phyloP scores from a whole-genome alignment of 2,329 filamentous ascomycete species.

The Fusarium sp. region DNA sequence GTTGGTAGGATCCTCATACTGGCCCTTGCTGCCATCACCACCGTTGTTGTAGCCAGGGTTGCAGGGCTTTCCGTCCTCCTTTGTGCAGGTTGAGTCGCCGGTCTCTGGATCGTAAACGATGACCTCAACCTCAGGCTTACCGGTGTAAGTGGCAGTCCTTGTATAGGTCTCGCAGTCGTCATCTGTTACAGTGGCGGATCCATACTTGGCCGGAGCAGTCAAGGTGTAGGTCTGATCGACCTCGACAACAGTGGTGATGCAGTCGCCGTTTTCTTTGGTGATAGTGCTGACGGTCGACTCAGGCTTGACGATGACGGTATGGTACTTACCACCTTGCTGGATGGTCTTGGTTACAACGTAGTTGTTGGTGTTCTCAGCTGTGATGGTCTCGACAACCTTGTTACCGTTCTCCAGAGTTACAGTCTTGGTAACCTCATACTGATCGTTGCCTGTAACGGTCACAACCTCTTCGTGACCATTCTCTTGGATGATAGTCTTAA shows the following conservation, averaged over 20 bases:
- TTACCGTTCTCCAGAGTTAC: conserved; percentile 26
- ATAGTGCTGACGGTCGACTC: conserved; percentile 33
- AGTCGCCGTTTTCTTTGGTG: conserved; percentile 35
- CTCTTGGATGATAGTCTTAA: conserved; percentile 32
- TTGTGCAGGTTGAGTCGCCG: conserved; percentile 46
- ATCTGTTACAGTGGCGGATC: conserved; percentile 42
- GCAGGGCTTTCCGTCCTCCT: conserved; percentile 47
- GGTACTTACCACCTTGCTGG: conserved; percentile 36
- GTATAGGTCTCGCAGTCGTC: conserved; percentile 30
- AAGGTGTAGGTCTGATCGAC: conserved; percentile 35
- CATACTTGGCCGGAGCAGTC: conserved; percentile 42
- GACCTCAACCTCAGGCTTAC: conserved; percentile 47
- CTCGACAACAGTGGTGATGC: conserved; percentile 33
- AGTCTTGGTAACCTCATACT: conserved; percentile 21
- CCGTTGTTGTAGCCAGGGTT: conserved; percentile 18
- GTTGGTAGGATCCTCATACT: conserved; percentile 19
- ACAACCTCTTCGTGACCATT: conserved; percentile 30
- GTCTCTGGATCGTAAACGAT: conserved; percentile 49
- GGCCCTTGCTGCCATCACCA: conserved; percentile 12
- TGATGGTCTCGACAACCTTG: conserved; percentile 35
- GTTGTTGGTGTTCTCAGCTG: conserved; percentile 25
- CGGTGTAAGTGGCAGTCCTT: conserved; percentile 33
- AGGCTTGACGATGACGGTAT: conserved; percentile 40
- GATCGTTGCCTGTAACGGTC: conserved; percentile 8
- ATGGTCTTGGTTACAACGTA: conserved; percentile 41